A percentile compares a stretch with the other conserved stretches of the same genome.
Evolutionary conservation across 352 stramenopile species (phyloP).

Genomic region (Pythium scleroteichum): DNA sequence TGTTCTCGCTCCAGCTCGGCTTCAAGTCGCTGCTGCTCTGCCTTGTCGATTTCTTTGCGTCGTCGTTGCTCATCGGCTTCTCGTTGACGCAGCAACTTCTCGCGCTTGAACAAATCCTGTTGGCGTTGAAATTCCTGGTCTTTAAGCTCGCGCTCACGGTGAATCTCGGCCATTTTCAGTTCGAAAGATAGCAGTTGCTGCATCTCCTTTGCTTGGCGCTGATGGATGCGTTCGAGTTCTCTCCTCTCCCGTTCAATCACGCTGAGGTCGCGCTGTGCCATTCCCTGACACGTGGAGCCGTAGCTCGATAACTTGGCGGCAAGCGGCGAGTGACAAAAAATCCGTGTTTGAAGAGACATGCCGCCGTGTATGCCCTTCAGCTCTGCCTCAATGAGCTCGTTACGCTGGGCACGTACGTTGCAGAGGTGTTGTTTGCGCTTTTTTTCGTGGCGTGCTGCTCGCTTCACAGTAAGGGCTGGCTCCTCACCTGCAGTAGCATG

Average conservation of each 20-base stretch:
- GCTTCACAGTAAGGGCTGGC: constrained; percentile 46
- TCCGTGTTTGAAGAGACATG: constrained; percentile 60
- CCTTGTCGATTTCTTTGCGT: constrained; percentile 53
- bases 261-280: constrained; percentile 39
- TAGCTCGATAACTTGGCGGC: constrained; percentile 34
- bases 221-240: constrained; percentile 70
- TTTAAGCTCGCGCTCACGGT: constrained; percentile 51
- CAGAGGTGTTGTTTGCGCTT: constrained; percentile 50
- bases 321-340: constrained; percentile 51
- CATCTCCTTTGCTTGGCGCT: constrained; percentile 65
- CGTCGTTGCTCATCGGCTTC: constrained; percentile 55
- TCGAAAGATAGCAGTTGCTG: constrained; percentile 76
- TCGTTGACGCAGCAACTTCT: constrained; percentile 44
- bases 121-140: constrained; percentile 51
- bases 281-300: constrained; percentile 21
- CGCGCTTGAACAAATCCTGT: constrained; percentile 41
- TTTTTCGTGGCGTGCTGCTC: constrained; percentile 60
- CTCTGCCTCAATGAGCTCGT: constrained; percentile 61
- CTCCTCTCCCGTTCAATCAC: constrained; percentile 68
- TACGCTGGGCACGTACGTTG: constrained; percentile 49
- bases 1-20: constrained; percentile 41
- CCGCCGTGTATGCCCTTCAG: constrained; percentile 39
- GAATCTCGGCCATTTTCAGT: constrained; percentile 55
- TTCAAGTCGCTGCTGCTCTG: constrained; percentile 49
- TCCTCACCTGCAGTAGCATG: constrained; percentile 31